Percentiles rank a stretch among this genome's conserved stretches.
Conservation (phyloP, 2,329 filamentous ascomycete genomes). For the Westerdykella ornata region DNA sequence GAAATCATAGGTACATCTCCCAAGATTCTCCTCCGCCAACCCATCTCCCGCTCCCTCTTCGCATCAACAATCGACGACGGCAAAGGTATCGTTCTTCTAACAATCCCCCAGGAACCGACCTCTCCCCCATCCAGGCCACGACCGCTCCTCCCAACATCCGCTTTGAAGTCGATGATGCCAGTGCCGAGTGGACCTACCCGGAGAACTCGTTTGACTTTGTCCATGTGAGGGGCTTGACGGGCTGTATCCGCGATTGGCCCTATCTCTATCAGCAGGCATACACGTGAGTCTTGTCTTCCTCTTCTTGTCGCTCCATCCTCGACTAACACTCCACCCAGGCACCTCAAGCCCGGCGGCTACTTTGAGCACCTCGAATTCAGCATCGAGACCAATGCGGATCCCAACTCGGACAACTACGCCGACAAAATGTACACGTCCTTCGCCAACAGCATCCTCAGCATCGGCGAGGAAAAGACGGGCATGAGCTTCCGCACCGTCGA, state of each 20-base stretch:
- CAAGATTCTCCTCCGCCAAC: not conserved
- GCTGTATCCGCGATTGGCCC: constrained; percentile 39
- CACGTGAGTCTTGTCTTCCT: constrained; percentile 8
- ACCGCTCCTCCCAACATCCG: constrained; percentile 38
- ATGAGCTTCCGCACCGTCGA: constrained; percentile 21
- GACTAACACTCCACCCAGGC: constrained; percentile 9
- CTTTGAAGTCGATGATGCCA: constrained; percentile 43
- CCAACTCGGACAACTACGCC: constrained; percentile 5
- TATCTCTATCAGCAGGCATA: constrained; percentile 36
- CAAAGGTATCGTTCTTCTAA: not conserved
- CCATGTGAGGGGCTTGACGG: constrained; percentile 38
- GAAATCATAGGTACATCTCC: constrained; percentile 24
- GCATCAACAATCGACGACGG: not conserved
- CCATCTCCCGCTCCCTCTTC: not conserved
- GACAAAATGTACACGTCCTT: constrained; percentile 21
- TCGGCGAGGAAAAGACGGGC: constrained; percentile 17
- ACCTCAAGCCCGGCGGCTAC: constrained; percentile 39
- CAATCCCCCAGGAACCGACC: constrained; percentile 24
- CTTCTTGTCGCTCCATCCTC: not conserved
- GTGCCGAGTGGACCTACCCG: constrained; percentile 38
- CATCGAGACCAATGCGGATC: constrained; percentile 18
- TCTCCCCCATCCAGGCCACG: constrained; percentile 30
- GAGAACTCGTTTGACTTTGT: constrained; percentile 35
- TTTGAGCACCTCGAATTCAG: constrained; percentile 41
- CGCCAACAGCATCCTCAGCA: constrained; percentile 9